phyloP scores from a whole-genome alignment of 148 eudicot genomes.

The Mesembryanthemum crystallinum region DNA sequence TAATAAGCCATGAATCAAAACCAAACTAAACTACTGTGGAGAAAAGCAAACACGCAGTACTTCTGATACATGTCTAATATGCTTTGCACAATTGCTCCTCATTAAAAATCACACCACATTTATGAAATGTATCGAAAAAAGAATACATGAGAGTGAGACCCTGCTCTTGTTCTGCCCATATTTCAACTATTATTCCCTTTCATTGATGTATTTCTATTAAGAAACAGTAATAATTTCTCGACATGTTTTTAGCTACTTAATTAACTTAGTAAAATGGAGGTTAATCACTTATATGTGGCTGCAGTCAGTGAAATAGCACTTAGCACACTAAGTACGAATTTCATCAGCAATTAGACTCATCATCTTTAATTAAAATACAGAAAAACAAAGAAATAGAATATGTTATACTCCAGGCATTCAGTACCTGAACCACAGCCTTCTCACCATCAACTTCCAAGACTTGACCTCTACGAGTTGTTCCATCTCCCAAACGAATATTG shows the following conservation, averaged over 20 bases:
- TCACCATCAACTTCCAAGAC: slow-evolving; percentile 99
- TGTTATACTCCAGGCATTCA: not conserved
- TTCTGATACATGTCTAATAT: not conserved
- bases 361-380: not conserved
- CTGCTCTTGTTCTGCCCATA: too few relatives aligned
- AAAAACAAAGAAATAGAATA: not conserved
- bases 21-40: not conserved
- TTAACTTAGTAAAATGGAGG: too few relatives aligned
- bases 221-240: not conserved
- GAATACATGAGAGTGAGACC: too few relatives aligned
- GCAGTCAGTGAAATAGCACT: not conserved
- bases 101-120: not conserved
- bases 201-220: not conserved
- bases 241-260: not conserved
- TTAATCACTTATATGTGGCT: too few relatives aligned
- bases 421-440: slow-evolving; percentile 98
- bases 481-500: slow-evolving; percentile 96
- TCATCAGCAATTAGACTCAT: not conserved
- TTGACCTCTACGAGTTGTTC: slow-evolving; percentile 94
- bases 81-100: not conserved
- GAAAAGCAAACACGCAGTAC: not conserved
- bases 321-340: not conserved
- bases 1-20: not conserved
- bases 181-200: not conserved
- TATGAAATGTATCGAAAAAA: not conserved